Percentiles rank a stretch among this genome's conserved stretches.
Evolutionary conservation across 2,329 filamentous ascomycete genomes (phyloP).

Genomic region (Paecilomyces dactylethromorphus): DNA sequence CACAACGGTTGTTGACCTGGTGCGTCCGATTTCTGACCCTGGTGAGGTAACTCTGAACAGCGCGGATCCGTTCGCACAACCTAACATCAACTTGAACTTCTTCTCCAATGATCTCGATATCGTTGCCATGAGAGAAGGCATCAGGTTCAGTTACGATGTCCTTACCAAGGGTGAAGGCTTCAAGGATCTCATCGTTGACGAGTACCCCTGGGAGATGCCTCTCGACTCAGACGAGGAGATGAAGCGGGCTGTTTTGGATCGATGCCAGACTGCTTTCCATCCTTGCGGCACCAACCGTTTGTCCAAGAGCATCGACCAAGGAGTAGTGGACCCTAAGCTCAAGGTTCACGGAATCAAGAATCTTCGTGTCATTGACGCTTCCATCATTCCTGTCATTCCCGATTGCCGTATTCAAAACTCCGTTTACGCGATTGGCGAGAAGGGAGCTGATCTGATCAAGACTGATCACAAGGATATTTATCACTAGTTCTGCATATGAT

Average conservation of each 20-base stretch:
- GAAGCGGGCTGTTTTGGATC: conserved; percentile 50
- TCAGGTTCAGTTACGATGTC: conserved; percentile 50
- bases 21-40: conserved; percentile 45
- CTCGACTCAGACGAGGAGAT: conserved; percentile 50
- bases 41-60: conserved; percentile 35
- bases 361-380: conserved; percentile 52
- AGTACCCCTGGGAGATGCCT: conserved; percentile 58
- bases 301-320: conserved; percentile 45
- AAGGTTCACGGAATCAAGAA: conserved; percentile 49
- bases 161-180: conserved; percentile 52
- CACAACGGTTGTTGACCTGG: conserved; percentile 50
- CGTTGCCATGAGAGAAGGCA: conserved; percentile 53
- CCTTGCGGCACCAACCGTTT: conserved; percentile 52
- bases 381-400: conserved; percentile 49
- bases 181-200: conserved; percentile 31
- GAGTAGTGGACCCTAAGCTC: conserved; percentile 47
- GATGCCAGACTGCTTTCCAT: conserved; percentile 55
- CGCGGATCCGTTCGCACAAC: conserved; percentile 29
- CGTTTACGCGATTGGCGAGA: conserved; percentile 57
- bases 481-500: neutral
- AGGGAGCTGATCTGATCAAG: conserved; percentile 45
- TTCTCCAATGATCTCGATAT: conserved; percentile 46
- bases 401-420: conserved; percentile 54
- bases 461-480: conserved; percentile 26
- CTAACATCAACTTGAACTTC: conserved; percentile 40